Evolutionary conservation across 345 rosid species (phyloP), one percentile per base, ranked within the genome.

Genomic region (Syzygium oleosum): DNA sequence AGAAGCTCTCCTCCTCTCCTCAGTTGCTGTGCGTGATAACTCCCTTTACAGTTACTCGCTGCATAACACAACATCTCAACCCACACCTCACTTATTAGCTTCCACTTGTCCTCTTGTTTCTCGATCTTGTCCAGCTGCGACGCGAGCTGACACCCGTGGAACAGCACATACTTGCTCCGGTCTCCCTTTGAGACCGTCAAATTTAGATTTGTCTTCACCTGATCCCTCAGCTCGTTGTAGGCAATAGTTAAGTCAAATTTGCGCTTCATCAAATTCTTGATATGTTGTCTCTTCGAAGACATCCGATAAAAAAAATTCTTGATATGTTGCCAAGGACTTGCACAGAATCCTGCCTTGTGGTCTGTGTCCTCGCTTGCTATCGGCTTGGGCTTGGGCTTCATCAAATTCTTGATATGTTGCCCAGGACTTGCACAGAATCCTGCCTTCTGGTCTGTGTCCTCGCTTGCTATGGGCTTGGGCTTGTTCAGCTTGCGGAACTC

Each of bases 1-100:
- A 91, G 89, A 22, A 95, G 91, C 84, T 95, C 95, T 16, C 96
- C 95, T 0, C 97, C 97, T 79, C 88, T 86, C 63, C 94, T 91
- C 49, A 93, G 87, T 38, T 95, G 94, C 85, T 91, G 88, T 2
- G 92, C 93, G 53, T 94, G 97, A 46, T 90, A 49, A 27, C 84
- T 51, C 3, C 88, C 90, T 55, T 83, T 88, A 25, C 92, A 78
- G 19, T 88, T 85, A 9, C 73, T 22, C 13, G 91, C 91, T 4
- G 89, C 85, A 58, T 27, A 43, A 19, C 56, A 58, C 27, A 89
- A 52, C 51, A 90, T 86, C 65, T 85, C 89, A 12, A 87, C 34
- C 93, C 93, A 91, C 5, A 91, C 89, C 1, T 63, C 13, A 2
- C 88, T 31, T 31, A 90, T 22, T 51, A 86, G 16, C 6, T 84